Percentiles rank a stretch among this genome's conserved stretches.
These are phyloP conservation scores for Fusarium subtropicale DNA, from an alignment of 2,329 filamentous ascomycete genomes.

Conservation along the genomic window DNA sequence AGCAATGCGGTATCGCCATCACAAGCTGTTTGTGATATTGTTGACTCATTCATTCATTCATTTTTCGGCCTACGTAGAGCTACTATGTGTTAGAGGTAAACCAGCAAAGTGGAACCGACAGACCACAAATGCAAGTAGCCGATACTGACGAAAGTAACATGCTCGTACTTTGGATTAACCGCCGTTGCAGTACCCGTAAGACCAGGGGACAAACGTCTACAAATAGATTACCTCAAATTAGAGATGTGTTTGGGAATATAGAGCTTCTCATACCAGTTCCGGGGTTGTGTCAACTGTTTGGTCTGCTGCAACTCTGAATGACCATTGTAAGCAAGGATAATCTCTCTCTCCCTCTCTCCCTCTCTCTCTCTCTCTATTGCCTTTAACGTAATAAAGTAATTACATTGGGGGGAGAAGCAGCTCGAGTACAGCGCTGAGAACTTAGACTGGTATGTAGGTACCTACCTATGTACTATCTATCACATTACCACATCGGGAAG, in stretches of 20 bases:
- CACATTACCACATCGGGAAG: neutral
- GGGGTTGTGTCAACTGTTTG: neutral
- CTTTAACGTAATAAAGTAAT: neutral
- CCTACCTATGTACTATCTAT: neutral
- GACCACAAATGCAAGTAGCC: constrained; percentile 29
- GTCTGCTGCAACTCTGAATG: neutral
- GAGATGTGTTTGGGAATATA: neutral
- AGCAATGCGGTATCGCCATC: constrained; percentile 16
- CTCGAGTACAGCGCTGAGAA: neutral
- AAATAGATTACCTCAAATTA: neutral
- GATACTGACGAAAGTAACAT: neutral
- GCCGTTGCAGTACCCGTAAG: neutral
- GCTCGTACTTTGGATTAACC: neutral
- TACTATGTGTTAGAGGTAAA: constrained; percentile 4
- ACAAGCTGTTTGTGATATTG: constrained; percentile 14
- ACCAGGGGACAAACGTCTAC: neutral
- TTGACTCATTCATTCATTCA: neutral
- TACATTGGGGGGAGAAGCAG: neutral
- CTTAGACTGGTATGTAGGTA: neutral
- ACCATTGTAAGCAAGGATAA: neutral
- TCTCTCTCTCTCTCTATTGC: neutral
- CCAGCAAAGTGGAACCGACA: constrained; percentile 29
- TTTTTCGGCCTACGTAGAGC: neutral
- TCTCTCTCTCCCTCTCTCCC: too few species aligned
- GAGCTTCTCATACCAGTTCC: neutral